phyloP scores from a whole-genome alignment of 768 basidiomycete species.

The Filobasidium floriforme region DNA sequence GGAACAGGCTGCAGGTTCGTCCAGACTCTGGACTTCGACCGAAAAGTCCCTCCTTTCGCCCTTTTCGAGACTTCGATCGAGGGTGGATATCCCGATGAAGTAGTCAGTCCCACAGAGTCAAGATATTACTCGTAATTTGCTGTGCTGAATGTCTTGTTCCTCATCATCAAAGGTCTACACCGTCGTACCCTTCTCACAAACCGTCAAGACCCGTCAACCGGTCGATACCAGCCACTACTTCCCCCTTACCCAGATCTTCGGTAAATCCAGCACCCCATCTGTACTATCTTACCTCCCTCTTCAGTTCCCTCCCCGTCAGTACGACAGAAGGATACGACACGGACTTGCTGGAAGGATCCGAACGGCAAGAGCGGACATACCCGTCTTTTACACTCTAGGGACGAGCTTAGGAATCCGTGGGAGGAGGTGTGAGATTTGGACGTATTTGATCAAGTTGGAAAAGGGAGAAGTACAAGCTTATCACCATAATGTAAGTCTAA shows the following conservation, averaged over 20 bases:
- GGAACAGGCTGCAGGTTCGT: too few relatives aligned
- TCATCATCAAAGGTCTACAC: not conserved
- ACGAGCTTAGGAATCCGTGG: not conserved
- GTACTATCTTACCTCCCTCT: too few relatives aligned
- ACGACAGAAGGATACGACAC: not conserved
- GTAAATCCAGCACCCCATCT: not conserved
- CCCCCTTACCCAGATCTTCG: not conserved
- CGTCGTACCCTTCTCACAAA: not conserved
- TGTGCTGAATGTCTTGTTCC: too few relatives aligned
- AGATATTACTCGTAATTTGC: too few relatives aligned
- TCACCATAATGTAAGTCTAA: not conserved
- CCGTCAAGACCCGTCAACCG: not conserved
- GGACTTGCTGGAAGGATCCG: not conserved
- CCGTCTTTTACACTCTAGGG: not conserved
- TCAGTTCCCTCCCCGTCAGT: not conserved
- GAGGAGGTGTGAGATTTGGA: not conserved
- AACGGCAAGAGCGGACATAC: not conserved
- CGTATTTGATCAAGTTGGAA: not conserved
- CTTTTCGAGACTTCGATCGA: too few relatives aligned
- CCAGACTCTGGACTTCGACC: too few relatives aligned
- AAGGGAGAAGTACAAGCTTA: not conserved
- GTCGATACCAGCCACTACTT: not conserved
- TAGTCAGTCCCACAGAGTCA: too few relatives aligned
- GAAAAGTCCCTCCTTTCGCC: too few relatives aligned
- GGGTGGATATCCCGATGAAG: too few relatives aligned